Evolutionary conservation across 768 basidiomycete genomes (phyloP).

Genomic region (Panus rudis): DNA sequence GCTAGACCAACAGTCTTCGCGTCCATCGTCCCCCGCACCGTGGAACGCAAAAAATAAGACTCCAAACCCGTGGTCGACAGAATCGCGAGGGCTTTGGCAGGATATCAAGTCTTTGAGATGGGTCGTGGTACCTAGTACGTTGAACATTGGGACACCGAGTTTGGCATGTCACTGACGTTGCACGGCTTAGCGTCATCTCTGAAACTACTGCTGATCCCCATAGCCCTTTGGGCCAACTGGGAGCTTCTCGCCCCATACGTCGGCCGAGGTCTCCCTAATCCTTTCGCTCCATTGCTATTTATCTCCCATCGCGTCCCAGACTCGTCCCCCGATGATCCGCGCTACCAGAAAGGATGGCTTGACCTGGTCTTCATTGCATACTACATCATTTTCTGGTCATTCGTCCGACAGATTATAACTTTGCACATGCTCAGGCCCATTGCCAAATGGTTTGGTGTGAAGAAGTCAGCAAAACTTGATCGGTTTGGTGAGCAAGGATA

Average conservation of each 20-base stretch:
- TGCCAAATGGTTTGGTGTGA: constrained; percentile 66
- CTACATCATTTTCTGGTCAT: constrained; percentile 84
- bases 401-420: constrained; percentile 71
- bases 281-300: constrained; percentile 65
- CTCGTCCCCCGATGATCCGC: constrained; percentile 45
- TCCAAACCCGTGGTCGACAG: constrained; percentile 15
- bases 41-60: no score
- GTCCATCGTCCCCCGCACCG: no score
- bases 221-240: constrained; percentile 63
- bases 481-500: constrained; percentile 93
- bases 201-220: constrained; percentile 54
- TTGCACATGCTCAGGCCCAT: constrained; percentile 59
- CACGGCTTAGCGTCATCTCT: constrained; percentile 47
- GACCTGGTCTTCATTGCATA: constrained; percentile 80
- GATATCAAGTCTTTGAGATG: constrained; percentile 53
- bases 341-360: constrained; percentile 64
- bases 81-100: constrained; percentile 37
- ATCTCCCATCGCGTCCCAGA: constrained; percentile 57
- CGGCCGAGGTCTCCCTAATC: constrained; percentile 50
- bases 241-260: constrained; percentile 43
- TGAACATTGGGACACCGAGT: not conserved
- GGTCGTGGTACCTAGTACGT: constrained; percentile 68
- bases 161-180: not conserved
- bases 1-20: no score
- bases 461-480: constrained; percentile 56